Percentiles rank a stretch among this genome's conserved stretches.
phyloP scores from a whole-genome alignment of 345 rosid species.

The Noccaea caerulescens region DNA sequence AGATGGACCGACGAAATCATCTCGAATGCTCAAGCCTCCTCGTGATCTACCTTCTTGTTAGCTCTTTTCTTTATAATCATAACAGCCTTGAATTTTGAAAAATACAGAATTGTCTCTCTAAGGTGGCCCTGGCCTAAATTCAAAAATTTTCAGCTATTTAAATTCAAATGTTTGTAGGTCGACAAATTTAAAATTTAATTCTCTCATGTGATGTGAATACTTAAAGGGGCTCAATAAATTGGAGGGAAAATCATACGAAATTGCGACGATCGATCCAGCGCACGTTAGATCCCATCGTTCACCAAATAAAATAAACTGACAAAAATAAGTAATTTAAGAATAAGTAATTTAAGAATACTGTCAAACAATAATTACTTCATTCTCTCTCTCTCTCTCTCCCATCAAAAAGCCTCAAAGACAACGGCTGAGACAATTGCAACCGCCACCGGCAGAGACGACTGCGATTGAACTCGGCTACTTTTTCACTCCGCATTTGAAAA shows the following conservation, averaged over 20 bases:
- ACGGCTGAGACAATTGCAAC: background rate
- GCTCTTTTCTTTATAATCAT: background rate
- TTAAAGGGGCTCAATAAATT: background rate
- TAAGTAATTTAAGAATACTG: background rate
- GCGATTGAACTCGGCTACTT: background rate
- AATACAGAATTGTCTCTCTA: too few relatives aligned
- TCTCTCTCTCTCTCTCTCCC: background rate
- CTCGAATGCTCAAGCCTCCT: slow-evolving; percentile 46
- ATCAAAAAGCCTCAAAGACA: too few relatives aligned
- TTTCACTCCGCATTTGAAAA: background rate
- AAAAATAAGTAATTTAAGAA: background rate
- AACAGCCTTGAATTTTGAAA: background rate
- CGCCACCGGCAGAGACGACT: slow-evolving; percentile 17
- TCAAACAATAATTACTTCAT: slow-evolving; percentile 1
- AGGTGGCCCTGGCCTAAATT: background rate
- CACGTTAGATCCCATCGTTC: slow-evolving; percentile 31
- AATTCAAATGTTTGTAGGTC: background rate
- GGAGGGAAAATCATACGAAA: slow-evolving; percentile 28
- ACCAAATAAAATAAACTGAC: background rate
- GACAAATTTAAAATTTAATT: background rate
- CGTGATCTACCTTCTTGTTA: slow-evolving; percentile 46
- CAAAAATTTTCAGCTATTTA: background rate
- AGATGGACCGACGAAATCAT: slow-evolving; percentile 42
- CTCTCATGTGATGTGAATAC: background rate
- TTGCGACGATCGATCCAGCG: slow-evolving; percentile 17